phyloP scores from a whole-genome alignment of 139 green algal species.

The Spirogloea muscicola region DNA sequence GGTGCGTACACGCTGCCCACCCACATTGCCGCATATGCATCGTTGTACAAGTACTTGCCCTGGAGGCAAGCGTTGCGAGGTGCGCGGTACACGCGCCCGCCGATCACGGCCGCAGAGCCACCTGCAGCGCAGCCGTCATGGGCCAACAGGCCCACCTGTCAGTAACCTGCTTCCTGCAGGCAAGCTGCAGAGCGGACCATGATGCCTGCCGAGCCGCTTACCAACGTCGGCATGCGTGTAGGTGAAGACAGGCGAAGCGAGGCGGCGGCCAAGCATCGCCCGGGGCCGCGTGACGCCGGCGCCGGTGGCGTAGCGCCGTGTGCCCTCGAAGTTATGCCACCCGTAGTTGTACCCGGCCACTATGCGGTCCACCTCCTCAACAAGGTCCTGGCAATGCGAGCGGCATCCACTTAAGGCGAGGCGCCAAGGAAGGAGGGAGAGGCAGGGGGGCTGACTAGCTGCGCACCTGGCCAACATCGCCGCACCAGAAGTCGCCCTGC shows the following conservation, averaged over 20 bases:
- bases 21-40: slow-evolving; percentile 6
- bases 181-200: too few species aligned
- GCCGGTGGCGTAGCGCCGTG: neutral
- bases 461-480: slow-evolving; percentile 23
- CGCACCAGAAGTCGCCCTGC: neutral
- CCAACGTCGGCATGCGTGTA: slow-evolving; percentile 14
- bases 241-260: slow-evolving; percentile 4
- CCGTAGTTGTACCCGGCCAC: slow-evolving; percentile 15
- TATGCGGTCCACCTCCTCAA: slow-evolving; percentile 28
- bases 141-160: too few species aligned
- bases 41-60: slow-evolving; percentile 28
- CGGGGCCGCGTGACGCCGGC: neutral
- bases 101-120: neutral
- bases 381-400: neutral
- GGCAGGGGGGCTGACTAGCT: neutral
- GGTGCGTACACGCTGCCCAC: slow-evolving; percentile 11
- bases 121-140: neutral
- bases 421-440: neutral
- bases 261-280: neutral
- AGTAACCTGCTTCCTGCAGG: too few species aligned
- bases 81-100: slow-evolving; percentile 16
- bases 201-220: too few species aligned
- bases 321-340: slow-evolving; percentile 25
- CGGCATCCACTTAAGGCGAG: neutral
- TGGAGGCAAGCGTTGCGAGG: slow-evolving; percentile 3